Evolutionary conservation across 352 stramenopile species (phyloP).

Genomic region (Phytopythium kandeliae): DNA sequence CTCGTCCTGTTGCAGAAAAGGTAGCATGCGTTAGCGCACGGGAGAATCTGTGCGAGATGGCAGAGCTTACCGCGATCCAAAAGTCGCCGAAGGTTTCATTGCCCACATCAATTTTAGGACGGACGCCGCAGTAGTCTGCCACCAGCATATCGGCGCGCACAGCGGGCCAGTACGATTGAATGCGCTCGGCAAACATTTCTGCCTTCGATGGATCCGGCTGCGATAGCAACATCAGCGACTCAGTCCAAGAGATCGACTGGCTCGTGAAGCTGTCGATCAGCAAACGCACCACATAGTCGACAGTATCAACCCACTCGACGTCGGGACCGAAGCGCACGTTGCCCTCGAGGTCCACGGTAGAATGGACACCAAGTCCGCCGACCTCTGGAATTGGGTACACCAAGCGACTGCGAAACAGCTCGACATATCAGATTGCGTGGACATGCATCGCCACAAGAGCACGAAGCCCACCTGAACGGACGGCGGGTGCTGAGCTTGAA

Average conservation of each 20-base stretch:
- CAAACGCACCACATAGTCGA: slow-evolving; percentile 78
- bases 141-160: slow-evolving; percentile 72
- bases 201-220: slow-evolving; percentile 60
- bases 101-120: slow-evolving; percentile 90
- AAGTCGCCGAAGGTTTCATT: slow-evolving; percentile 84
- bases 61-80: slow-evolving; percentile 63
- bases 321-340: slow-evolving; percentile 95
- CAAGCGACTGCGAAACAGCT: slow-evolving; percentile 65
- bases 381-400: slow-evolving; percentile 95
- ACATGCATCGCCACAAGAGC: not conserved
- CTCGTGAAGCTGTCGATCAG: not conserved
- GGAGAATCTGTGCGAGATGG: not conserved
- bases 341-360: slow-evolving; percentile 92
- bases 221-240: not conserved
- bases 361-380: slow-evolving; percentile 94
- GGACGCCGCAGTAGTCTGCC: slow-evolving; percentile 94
- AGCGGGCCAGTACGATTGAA: slow-evolving; percentile 92
- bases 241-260: no score
- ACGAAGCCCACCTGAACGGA: slow-evolving; percentile 43
- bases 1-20: slow-evolving; percentile 34
- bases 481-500: slow-evolving; percentile 76
- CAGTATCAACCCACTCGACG: slow-evolving; percentile 91
- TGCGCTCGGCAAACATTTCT: slow-evolving; percentile 44
- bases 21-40: not conserved
- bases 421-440: not conserved